These are phyloP conservation scores for Ceratocystis variospora DNA, from an alignment of 2,329 filamentous ascomycete species.

Conservation along the genomic window DNA sequence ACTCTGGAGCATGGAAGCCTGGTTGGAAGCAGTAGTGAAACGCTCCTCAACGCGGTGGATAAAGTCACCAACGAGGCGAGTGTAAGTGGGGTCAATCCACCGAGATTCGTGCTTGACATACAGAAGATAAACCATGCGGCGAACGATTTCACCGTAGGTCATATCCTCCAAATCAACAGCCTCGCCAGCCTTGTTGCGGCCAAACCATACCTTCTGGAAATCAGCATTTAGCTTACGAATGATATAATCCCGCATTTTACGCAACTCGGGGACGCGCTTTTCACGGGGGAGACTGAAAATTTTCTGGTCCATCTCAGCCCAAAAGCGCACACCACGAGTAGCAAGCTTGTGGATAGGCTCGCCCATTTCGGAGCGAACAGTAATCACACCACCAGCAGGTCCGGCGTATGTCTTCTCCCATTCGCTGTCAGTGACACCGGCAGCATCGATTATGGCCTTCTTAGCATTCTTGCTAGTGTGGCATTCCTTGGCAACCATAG, in stretches of 20 bases:
- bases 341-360: conserved; percentile 98
- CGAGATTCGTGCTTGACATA: conserved; percentile 81
- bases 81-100: conserved; percentile 81
- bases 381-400: conserved; percentile 83
- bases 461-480: conserved; percentile 79
- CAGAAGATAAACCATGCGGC: conserved; percentile 76
- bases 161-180: conserved; percentile 86
- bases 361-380: conserved; percentile 96
- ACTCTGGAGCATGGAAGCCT: conserved; percentile 73
- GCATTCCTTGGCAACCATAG: conserved; percentile 91
- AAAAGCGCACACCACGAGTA: conserved; percentile 88
- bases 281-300: conserved; percentile 95
- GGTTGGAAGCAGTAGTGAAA: conserved; percentile 59
- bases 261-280: conserved; percentile 74
- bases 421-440: conserved; percentile 64
- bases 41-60: conserved; percentile 95
- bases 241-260: conserved; percentile 79
- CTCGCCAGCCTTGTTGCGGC: conserved; percentile 64
- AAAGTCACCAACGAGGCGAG: conserved; percentile 79
- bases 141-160: conserved; percentile 82
- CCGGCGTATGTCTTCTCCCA: conserved; percentile 95
- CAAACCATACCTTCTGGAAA: conserved; percentile 96
- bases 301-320: conserved; percentile 98
- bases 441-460: conserved; percentile 75
- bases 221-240: conserved; percentile 93